Conservation (phyloP, 2,329 filamentous ascomycete genomes). For the Aureobasidium sp. region DNA sequence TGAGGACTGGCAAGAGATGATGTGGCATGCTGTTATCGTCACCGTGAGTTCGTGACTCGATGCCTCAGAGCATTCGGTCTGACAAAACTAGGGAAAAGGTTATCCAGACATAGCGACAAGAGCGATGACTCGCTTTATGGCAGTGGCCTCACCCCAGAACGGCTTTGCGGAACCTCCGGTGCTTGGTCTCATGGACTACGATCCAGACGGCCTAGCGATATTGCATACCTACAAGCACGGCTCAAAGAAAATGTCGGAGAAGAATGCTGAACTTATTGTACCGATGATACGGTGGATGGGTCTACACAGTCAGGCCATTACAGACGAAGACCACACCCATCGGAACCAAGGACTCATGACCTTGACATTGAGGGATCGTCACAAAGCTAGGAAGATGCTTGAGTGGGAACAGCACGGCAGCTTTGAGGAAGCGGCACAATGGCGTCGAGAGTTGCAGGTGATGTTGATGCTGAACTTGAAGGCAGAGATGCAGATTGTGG, state of each 20-base stretch:
- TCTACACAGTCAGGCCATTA: slow-evolving; percentile 31
- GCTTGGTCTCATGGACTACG: slow-evolving; percentile 61
- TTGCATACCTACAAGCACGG: slow-evolving; percentile 65
- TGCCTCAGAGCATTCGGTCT: not conserved
- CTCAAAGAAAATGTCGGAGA: slow-evolving; percentile 54
- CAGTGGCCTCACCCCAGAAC: slow-evolving; percentile 38
- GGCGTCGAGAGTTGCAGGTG: slow-evolving; percentile 50
- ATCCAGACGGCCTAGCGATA: slow-evolving; percentile 68
- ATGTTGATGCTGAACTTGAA: slow-evolving; percentile 70
- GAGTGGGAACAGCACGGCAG: slow-evolving; percentile 6
- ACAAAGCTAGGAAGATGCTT: slow-evolving; percentile 47
- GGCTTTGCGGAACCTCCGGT: slow-evolving; percentile 39
- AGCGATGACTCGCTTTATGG: slow-evolving; percentile 51
- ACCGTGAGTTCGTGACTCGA: slow-evolving; percentile 41
- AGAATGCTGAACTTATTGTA: slow-evolving; percentile 41
- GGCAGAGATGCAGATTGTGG: slow-evolving; percentile 58
- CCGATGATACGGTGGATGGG: slow-evolving; percentile 58
- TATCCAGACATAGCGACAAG: slow-evolving; percentile 69
- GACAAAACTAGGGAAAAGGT: slow-evolving; percentile 60
- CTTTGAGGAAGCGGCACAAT: slow-evolving; percentile 18
- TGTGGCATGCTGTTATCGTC: slow-evolving; percentile 54
- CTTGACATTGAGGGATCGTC: slow-evolving; percentile 50
- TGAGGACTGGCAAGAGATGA: slow-evolving; percentile 43
- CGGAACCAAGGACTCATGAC: slow-evolving; percentile 36
- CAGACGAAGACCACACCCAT: slow-evolving; percentile 18